These are phyloP conservation scores for Fonsecaea erecta DNA, from an alignment of 2,329 filamentous ascomycete species.

Conservation along the genomic window DNA sequence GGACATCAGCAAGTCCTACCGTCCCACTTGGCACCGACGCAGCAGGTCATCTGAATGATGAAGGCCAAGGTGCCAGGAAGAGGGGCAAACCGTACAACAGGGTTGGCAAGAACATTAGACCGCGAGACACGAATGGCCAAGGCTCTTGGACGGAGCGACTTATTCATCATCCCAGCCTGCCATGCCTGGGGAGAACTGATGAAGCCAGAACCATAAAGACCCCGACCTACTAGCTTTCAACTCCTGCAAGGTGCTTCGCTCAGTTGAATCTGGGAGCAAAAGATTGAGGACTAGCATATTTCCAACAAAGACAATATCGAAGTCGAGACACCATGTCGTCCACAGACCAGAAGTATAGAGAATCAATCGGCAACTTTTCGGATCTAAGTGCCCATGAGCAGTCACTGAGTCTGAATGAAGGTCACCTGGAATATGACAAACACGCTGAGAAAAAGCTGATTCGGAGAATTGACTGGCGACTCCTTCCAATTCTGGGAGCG, in stretches of 20 bases:
- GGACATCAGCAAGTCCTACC: not conserved
- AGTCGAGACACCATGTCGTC: slow-evolving; percentile 4
- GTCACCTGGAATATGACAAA: slow-evolving; percentile 5
- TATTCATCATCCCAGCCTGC: not conserved
- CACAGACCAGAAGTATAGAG: slow-evolving; percentile 8
- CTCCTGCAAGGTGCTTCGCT: not conserved
- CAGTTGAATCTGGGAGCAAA: not conserved
- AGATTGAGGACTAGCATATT: not conserved
- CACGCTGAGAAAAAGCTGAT: slow-evolving; percentile 11
- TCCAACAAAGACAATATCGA: not conserved
- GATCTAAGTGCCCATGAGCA: slow-evolving; percentile 5
- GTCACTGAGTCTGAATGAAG: not conserved
- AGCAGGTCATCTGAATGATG: not conserved
- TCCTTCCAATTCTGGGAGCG: slow-evolving; percentile 40
- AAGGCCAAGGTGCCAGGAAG: slow-evolving; percentile 17
- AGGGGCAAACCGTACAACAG: slow-evolving; percentile 9
- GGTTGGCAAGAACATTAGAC: not conserved
- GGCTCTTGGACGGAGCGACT: slow-evolving; percentile 6
- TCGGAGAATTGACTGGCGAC: slow-evolving; percentile 37
- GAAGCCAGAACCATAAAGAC: not conserved
- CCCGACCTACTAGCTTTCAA: not conserved
- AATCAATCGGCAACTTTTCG: not conserved
- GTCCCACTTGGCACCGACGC: slow-evolving; percentile 2
- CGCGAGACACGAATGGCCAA: slow-evolving; percentile 12
- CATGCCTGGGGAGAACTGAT: not conserved